Percentiles rank a stretch among this genome's conserved stretches.
Conservation (phyloP, 306 rosid genomes). For the Lagenaria siceraria region DNA sequence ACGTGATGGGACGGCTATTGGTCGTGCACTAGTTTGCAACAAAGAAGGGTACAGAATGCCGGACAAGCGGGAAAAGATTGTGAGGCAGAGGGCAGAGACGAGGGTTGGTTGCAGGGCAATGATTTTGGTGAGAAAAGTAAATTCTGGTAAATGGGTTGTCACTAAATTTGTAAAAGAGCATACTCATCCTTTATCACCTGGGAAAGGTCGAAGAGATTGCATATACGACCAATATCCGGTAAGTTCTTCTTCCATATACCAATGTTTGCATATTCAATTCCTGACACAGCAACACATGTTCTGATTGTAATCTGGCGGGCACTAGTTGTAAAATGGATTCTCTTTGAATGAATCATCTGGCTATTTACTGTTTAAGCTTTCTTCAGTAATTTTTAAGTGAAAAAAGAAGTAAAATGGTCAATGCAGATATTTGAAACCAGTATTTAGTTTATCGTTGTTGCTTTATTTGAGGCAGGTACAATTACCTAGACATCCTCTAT, state of each 20-base stretch:
- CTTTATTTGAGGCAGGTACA: neutral
- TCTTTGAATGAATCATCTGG: neutral
- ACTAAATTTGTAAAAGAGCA: slow-evolving; percentile 83
- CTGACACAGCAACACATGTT: neutral
- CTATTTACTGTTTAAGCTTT: neutral
- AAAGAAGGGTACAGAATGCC: slow-evolving; percentile 97
- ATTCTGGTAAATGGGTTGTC: slow-evolving; percentile 84
- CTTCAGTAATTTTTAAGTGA: neutral
- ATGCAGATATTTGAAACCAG: neutral
- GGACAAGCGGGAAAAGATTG: slow-evolving; percentile 88
- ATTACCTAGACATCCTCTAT: neutral
- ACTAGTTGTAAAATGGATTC: neutral
- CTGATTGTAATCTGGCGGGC: neutral
- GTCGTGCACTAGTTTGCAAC: slow-evolving; percentile 92
- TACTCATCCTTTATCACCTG: slow-evolving; percentile 70
- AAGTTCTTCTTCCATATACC: slow-evolving; percentile 23
- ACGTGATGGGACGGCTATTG: slow-evolving; percentile 89
- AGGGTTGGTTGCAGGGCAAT: slow-evolving; percentile 96
- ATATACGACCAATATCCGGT: slow-evolving; percentile 80
- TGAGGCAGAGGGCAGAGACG: slow-evolving; percentile 92
- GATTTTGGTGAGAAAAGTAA: slow-evolving; percentile 78
- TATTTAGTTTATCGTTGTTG: neutral
- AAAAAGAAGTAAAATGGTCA: neutral
- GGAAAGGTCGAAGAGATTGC: slow-evolving; percentile 74
- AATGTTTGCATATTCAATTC: neutral